Percentiles rank a stretch among this genome's conserved stretches.
These are phyloP conservation scores for Henckelia pumila DNA, from an alignment of 257 asterid genomes.

Conservation along the genomic window DNA sequence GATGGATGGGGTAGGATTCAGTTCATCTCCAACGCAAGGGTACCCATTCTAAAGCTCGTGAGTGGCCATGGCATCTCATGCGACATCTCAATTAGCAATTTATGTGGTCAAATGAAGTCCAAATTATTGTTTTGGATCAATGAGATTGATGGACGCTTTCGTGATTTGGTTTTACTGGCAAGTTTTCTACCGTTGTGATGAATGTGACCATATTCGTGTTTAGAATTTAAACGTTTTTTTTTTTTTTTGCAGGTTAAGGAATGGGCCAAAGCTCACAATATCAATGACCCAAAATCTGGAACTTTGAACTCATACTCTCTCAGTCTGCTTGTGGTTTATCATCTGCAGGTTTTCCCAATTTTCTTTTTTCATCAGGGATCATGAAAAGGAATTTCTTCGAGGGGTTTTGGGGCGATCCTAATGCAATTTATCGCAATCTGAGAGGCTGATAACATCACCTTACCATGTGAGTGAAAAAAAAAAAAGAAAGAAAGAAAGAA, in stretches of 20 bases:
- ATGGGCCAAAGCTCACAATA: conserved; percentile 82
- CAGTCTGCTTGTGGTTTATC: conserved; percentile 83
- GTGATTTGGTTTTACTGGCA: conserved; percentile 81
- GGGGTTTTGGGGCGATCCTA: conserved; percentile 13
- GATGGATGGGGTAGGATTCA: conserved; percentile 61
- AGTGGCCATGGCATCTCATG: conserved; percentile 58
- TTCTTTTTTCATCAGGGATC: neutral
- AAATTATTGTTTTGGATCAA: conserved; percentile 78
- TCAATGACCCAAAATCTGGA: conserved; percentile 83
- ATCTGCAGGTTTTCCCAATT: conserved; percentile 68
- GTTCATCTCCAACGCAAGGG: conserved; percentile 69
- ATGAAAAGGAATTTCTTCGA: neutral
- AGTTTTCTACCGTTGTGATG: conserved; percentile 28
- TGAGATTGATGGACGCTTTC: conserved; percentile 83
- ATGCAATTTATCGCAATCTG: neutral
- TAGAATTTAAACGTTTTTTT: neutral
- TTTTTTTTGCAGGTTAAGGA: conserved; percentile 78
- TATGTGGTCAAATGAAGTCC: conserved; percentile 92
- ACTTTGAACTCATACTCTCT: conserved; percentile 77
- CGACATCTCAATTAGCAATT: conserved; percentile 82
- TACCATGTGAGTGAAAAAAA: neutral
- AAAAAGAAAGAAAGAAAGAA: too few species aligned
- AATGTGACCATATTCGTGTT: conserved; percentile 1
- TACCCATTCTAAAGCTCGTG: conserved; percentile 82
- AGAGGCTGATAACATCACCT: neutral